phyloP scores from a whole-genome alignment of 1,139 yeast genomes.

The Yueomyces sp. region DNA sequence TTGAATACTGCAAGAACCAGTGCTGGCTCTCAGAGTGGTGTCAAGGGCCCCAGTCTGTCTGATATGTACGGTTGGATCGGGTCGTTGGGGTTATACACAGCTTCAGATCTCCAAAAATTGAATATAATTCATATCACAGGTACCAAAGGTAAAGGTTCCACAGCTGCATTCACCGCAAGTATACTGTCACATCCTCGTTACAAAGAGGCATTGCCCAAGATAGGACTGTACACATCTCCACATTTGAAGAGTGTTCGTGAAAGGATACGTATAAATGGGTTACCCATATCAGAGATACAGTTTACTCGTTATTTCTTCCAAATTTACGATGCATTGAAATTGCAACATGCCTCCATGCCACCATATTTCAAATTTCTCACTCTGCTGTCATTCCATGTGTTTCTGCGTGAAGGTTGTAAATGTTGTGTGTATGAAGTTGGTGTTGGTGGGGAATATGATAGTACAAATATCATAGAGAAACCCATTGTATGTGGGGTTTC shows the following conservation, averaged over 20 bases:
- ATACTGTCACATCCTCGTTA: conserved; percentile 49
- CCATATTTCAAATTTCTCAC: conserved; percentile 90
- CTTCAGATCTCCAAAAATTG: conserved; percentile 54
- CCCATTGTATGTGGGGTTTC: conserved; percentile 86
- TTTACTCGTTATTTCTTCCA: conserved; percentile 88
- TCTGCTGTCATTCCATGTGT: conserved; percentile 78
- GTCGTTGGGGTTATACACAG: conserved; percentile 61
- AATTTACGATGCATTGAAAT: conserved; percentile 75
- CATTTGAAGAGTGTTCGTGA: conserved; percentile 90
- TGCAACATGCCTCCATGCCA: conserved; percentile 67
- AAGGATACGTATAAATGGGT: conserved; percentile 77
- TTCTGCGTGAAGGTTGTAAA: conserved; percentile 75
- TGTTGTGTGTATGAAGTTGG: conserved; percentile 96
- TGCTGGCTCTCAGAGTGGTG: conserved; percentile 16
- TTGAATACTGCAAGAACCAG: conserved; percentile 60
- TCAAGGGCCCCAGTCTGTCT: conserved; percentile 36
- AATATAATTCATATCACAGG: conserved; percentile 91
- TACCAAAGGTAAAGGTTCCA: conserved; percentile 96
- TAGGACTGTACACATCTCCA: conserved; percentile 91
- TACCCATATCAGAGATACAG: conserved; percentile 66
- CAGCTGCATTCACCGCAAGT: conserved; percentile 87
- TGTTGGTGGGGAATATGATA: conserved; percentile 93
- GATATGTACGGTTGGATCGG: conserved; percentile 90
- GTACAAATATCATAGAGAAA: conserved; percentile 70
- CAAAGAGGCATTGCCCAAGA: conserved; percentile 30